Evolutionary conservation across 2,329 filamentous ascomycete species (phyloP).

Genomic region (Aspergillus sp.): DNA sequence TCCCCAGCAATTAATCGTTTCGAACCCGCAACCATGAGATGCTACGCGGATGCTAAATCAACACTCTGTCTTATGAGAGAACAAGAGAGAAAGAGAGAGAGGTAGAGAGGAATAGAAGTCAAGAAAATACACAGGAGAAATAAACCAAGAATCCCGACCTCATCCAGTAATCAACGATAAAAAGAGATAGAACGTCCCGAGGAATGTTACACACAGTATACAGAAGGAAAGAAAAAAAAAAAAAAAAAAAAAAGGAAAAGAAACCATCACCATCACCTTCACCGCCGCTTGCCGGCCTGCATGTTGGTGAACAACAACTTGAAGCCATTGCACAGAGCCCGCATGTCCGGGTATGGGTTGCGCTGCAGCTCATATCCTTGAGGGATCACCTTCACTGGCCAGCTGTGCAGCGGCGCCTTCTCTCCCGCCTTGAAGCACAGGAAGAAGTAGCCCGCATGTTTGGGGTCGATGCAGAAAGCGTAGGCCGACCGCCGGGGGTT

Average conservation of each 20-base stretch:
- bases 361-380: slow-evolving; percentile 90
- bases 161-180: background rate
- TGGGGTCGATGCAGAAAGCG: slow-evolving; percentile 90
- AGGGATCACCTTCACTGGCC: slow-evolving; percentile 87
- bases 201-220: slow-evolving; percentile 23
- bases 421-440: slow-evolving; percentile 94
- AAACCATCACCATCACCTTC: slow-evolving; percentile 9
- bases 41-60: too few species aligned
- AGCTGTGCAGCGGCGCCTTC: slow-evolving; percentile 69
- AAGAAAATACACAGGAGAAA: background rate
- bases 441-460: slow-evolving; percentile 91
- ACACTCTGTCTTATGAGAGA: too few species aligned
- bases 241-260: background rate
- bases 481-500: slow-evolving; percentile 94
- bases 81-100: too few species aligned
- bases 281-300: slow-evolving; percentile 42
- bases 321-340: slow-evolving; percentile 93
- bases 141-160: background rate
- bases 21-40: too few species aligned
- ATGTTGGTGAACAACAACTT: slow-evolving; percentile 78
- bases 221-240: slow-evolving; percentile 9
- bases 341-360: slow-evolving; percentile 90
- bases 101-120: too few species aligned
- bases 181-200: background rate
- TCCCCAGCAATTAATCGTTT: too few species aligned